Conservation (phyloP, 495 filamentous ascomycete species). For the Aspergillus diversus region DNA sequence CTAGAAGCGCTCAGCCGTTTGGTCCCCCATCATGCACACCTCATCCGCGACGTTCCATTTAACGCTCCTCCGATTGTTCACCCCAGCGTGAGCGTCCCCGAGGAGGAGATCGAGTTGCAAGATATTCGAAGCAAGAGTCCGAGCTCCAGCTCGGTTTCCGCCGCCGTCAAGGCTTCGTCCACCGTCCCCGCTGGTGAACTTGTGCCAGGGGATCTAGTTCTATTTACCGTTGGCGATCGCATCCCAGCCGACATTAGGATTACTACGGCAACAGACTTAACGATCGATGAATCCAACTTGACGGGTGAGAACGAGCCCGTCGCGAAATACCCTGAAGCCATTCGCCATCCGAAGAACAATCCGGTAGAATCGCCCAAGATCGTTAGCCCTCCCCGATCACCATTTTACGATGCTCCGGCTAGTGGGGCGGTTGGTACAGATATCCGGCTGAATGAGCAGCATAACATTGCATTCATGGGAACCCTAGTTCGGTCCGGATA, state of each 20-base stretch:
- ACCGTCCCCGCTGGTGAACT: slow-evolving; percentile 85
- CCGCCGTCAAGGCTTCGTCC: slow-evolving; percentile 70
- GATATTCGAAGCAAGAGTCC: slow-evolving; percentile 43
- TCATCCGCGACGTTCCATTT: slow-evolving; percentile 65
- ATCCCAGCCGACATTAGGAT: slow-evolving; percentile 97
- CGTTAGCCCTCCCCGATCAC: slow-evolving; percentile 53
- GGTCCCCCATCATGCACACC: slow-evolving; percentile 91
- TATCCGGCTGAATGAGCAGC: slow-evolving; percentile 65
- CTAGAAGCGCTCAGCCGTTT: slow-evolving; percentile 92
- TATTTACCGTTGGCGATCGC: slow-evolving; percentile 93
- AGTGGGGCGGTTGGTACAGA: slow-evolving; percentile 66
- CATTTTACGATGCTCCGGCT: slow-evolving; percentile 63
- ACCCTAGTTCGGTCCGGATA: slow-evolving; percentile 96
- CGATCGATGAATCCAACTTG: slow-evolving; percentile 96
- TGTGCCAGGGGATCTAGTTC: slow-evolving; percentile 87
- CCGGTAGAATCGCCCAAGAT: slow-evolving; percentile 29
- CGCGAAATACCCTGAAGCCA: slow-evolving; percentile 68
- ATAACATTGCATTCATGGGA: slow-evolving; percentile 97
- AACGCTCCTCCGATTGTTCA: slow-evolving; percentile 30
- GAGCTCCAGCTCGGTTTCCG: slow-evolving; percentile 38
- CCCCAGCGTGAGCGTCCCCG: slow-evolving; percentile 34
- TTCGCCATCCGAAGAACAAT: slow-evolving; percentile 37
- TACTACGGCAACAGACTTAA: slow-evolving; percentile 81
- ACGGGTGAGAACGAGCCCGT: slow-evolving; percentile 97
- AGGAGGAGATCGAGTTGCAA: slow-evolving; percentile 47